Evolutionary conservation across 2,329 filamentous ascomycete genomes (phyloP).

Genomic region (Phoma sp.): DNA sequence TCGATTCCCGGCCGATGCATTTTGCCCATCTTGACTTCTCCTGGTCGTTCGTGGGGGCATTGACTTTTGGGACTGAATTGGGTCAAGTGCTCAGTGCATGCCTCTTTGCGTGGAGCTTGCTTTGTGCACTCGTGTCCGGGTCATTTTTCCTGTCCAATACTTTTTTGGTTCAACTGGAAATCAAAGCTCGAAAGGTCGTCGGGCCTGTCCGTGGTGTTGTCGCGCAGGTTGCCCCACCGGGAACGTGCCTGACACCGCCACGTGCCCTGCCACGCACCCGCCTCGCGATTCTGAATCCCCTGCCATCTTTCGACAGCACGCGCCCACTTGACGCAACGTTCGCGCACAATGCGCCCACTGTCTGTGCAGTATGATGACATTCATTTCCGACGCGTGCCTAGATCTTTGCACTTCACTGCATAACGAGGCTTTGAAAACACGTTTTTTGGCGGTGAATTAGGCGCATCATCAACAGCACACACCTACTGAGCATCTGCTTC

Average conservation of each 20-base stretch:
- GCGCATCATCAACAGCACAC: neutral
- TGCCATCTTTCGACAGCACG: conserved; percentile 23
- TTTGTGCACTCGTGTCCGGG: too few species aligned
- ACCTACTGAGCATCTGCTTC: neutral
- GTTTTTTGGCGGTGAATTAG: neutral
- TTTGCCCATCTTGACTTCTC: neutral
- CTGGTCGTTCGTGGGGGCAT: too few species aligned
- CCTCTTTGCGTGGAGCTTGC: too few species aligned
- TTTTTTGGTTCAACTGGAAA: too few species aligned
- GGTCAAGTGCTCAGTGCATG: neutral
- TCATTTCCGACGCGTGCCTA: neutral
- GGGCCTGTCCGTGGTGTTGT: too few species aligned
- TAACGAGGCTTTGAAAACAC: conserved; percentile 1
- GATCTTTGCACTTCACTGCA: neutral
- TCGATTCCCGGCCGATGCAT: conserved; percentile 35
- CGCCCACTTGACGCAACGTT: conserved; percentile 20
- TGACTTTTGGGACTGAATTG: neutral
- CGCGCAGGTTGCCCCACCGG: neutral
- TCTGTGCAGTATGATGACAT: conserved; percentile 12
- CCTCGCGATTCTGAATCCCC: conserved; percentile 27
- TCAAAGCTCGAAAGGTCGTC: too few species aligned
- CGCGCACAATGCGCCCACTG: conserved; percentile 18
- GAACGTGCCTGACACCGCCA: neutral
- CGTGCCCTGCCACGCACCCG: conserved; percentile 25
- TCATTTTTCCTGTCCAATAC: too few species aligned